Evolutionary conservation across 2,329 filamentous ascomycete genomes (phyloP).

Genomic region (Pseudopyricularia cyperi): DNA sequence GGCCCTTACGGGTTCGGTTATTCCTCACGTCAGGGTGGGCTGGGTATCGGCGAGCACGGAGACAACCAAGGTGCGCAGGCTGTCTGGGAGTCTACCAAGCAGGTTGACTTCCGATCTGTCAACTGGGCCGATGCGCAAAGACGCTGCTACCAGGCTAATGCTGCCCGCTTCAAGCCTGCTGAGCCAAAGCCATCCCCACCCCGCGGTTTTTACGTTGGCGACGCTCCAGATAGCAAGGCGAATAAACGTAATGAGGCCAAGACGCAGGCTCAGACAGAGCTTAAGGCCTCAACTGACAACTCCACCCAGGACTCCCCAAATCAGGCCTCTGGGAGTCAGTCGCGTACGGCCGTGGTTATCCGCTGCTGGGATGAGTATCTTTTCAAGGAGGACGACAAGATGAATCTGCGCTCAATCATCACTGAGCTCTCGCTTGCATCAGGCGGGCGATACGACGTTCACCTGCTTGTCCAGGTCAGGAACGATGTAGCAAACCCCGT

Average conservation of each 20-base stretch:
- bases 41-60: slow-evolving; percentile 74
- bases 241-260: slow-evolving; percentile 6
- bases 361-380: slow-evolving; percentile 70
- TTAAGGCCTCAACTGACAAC: background rate
- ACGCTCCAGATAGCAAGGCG: slow-evolving; percentile 12
- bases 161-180: slow-evolving; percentile 50
- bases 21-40: slow-evolving; percentile 61
- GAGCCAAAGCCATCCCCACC: slow-evolving; percentile 24
- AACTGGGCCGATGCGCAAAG: slow-evolving; percentile 71
- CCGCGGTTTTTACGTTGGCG: slow-evolving; percentile 38
- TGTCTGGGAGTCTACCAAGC: slow-evolving; percentile 59
- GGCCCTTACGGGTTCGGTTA: slow-evolving; percentile 89
- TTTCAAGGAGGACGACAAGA: slow-evolving; percentile 68
- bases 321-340: slow-evolving; percentile 1
- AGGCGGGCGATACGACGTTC: slow-evolving; percentile 76
- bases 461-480: slow-evolving; percentile 75
- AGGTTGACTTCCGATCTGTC: slow-evolving; percentile 65
- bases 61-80: slow-evolving; percentile 68
- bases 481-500: slow-evolving; percentile 61
- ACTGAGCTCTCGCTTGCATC: slow-evolving; percentile 69
- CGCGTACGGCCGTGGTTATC: slow-evolving; percentile 65
- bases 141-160: slow-evolving; percentile 60
- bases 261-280: slow-evolving; percentile 2
- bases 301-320: background rate
- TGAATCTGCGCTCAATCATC: slow-evolving; percentile 74